Percentiles rank a stretch among this genome's conserved stretches.
phyloP scores from a whole-genome alignment of 108 stramenopile genomes.

The Cyclostephanos invisitatus region DNA sequence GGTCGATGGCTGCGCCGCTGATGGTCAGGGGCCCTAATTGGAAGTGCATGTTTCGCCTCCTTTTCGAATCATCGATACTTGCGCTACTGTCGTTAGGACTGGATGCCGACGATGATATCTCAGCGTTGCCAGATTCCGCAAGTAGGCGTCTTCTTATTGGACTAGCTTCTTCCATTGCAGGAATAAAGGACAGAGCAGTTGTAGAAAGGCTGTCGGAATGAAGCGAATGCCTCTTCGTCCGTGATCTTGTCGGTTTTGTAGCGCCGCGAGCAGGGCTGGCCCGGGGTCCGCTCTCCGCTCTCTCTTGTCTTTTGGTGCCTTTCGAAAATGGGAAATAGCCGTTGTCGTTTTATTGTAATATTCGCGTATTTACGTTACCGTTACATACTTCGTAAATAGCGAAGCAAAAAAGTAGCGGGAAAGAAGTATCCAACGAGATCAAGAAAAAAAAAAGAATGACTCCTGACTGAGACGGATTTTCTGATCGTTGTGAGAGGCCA shows the following conservation, averaged over 20 bases:
- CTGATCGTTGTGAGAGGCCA: too few relatives aligned
- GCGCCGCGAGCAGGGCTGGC: background rate
- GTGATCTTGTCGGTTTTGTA: background rate
- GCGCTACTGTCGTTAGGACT: conserved; percentile 1
- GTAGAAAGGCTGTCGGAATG: background rate
- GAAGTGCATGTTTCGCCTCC: conserved; percentile 31
- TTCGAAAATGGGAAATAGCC: too few relatives aligned
- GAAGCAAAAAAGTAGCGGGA: too few relatives aligned
- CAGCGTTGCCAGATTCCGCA: background rate
- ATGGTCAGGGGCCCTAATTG: conserved; percentile 40
- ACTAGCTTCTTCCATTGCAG: background rate
- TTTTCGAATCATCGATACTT: conserved; percentile 22
- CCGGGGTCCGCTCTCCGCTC: too few relatives aligned
- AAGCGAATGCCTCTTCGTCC: background rate
- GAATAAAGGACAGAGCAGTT: background rate
- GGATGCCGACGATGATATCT: background rate
- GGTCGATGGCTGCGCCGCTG: conserved; percentile 45
- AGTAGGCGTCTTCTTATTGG: background rate
- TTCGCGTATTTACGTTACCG: too few relatives aligned
- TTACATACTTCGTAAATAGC: too few relatives aligned
- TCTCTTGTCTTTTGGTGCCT: too few relatives aligned
- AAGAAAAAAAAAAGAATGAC: too few relatives aligned
- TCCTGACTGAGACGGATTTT: too few relatives aligned
- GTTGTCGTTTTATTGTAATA: too few relatives aligned
- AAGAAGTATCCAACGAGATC: too few relatives aligned